These are phyloP conservation scores for Ustilago nuda DNA, from an alignment of 1,284 basidiomycete species.

Conservation along the genomic window DNA sequence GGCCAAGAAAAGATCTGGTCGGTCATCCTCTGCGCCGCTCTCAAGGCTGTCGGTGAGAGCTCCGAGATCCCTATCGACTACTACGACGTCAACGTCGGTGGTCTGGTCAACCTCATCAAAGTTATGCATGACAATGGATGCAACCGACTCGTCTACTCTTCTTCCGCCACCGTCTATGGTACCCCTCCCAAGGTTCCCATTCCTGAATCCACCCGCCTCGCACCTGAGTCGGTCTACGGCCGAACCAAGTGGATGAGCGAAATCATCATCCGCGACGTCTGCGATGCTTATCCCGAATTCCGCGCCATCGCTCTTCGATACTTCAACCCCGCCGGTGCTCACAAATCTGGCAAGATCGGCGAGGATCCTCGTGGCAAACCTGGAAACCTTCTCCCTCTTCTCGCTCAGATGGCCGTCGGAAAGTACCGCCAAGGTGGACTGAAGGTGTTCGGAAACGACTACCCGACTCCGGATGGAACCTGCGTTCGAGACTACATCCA, in stretches of 20 bases:
- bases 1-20: constrained; percentile 79
- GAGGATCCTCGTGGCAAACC: constrained; percentile 96
- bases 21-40: constrained; percentile 94
- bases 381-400: constrained; percentile 91
- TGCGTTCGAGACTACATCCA: constrained; percentile 90
- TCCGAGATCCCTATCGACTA: constrained; percentile 86
- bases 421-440: constrained; percentile 83
- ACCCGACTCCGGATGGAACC: constrained; percentile 92
- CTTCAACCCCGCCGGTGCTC: constrained; percentile 97
- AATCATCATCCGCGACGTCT: constrained; percentile 88
- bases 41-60: constrained; percentile 99
- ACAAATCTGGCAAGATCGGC: constrained; percentile 93
- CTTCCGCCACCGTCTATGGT: constrained; percentile 98
- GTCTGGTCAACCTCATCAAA: constrained; percentile 62
- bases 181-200: constrained; percentile 92
- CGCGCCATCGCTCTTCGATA: constrained; percentile 87
- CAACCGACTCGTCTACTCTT: constrained; percentile 92
- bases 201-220: constrained; percentile 87
- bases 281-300: constrained; percentile 82
- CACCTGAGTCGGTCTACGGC: constrained; percentile 93
- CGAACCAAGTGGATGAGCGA: constrained; percentile 96
- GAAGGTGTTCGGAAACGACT: constrained; percentile 97
- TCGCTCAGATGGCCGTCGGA: constrained; percentile 95
- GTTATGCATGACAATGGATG: constrained; percentile 84
- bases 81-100: constrained; percentile 68